phyloP scores from a whole-genome alignment of 192 early-diverging fungal genomes.

The Gorgonomyces haynaldii region DNA sequence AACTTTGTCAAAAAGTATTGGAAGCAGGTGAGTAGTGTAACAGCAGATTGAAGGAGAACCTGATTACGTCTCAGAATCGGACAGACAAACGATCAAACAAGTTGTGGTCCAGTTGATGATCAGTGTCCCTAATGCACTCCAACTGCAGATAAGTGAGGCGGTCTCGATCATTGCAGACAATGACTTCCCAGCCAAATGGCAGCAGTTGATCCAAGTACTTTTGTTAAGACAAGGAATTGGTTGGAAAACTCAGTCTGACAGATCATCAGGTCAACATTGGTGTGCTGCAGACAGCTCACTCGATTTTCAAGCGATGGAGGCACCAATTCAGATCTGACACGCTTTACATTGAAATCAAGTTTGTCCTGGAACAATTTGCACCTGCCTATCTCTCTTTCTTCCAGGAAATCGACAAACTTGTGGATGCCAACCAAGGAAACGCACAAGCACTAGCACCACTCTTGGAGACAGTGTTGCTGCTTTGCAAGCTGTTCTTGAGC shows the following conservation, averaged over 20 bases:
- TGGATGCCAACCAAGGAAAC: slow-evolving; percentile 56
- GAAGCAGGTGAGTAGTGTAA: too few relatives aligned
- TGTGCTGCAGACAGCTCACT: slow-evolving; percentile 87
- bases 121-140: slow-evolving; percentile 58
- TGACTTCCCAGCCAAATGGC: slow-evolving; percentile 92
- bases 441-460: slow-evolving; percentile 53
- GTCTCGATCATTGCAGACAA: slow-evolving; percentile 83
- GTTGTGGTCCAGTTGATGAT: slow-evolving; percentile 81
- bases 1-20: slow-evolving; percentile 89
- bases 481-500: slow-evolving; percentile 86
- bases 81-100: slow-evolving; percentile 72
- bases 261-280: slow-evolving; percentile 83
- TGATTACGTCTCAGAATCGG: slow-evolving; percentile 44
- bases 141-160: slow-evolving; percentile 83
- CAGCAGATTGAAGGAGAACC: slow-evolving; percentile 40
- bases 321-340: slow-evolving; percentile 64
- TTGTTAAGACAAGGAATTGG: slow-evolving; percentile 42
- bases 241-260: slow-evolving; percentile 57
- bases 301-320: slow-evolving; percentile 90
- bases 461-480: slow-evolving; percentile 59
- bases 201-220: slow-evolving; percentile 47
- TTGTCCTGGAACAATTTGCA: slow-evolving; percentile 76
- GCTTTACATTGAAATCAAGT: slow-evolving; percentile 84
- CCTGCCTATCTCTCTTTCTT: slow-evolving; percentile 73
- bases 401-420: slow-evolving; percentile 67